Evolutionary conservation across 202 grass and related monocot species (phyloP).

Genomic region (Cymbopogon flexuosus): DNA sequence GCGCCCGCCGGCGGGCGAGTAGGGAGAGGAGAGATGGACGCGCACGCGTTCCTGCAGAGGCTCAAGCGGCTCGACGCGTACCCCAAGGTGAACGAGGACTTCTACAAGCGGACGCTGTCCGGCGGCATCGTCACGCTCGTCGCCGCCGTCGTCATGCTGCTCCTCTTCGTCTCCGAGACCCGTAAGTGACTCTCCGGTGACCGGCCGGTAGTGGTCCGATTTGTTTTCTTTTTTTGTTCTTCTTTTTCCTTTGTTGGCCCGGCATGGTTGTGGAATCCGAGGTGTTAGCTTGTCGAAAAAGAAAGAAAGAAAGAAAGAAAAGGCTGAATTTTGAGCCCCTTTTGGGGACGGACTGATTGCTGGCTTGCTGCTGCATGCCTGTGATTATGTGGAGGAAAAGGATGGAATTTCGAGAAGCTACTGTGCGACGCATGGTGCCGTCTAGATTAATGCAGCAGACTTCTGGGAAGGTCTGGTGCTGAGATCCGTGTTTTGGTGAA

Average conservation of each 20-base stretch:
- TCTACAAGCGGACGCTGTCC: slow-evolving; percentile 83
- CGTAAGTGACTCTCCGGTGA: slow-evolving; percentile 34
- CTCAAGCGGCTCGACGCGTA: slow-evolving; percentile 78
- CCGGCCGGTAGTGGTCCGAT: neutral
- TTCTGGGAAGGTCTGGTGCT: neutral
- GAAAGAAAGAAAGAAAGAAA: neutral
- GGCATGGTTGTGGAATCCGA: neutral
- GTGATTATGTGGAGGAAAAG: neutral
- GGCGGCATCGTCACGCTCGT: slow-evolving; percentile 77
- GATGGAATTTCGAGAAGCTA: neutral
- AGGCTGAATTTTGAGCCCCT: neutral
- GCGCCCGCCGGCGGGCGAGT: neutral
- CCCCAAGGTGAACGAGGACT: slow-evolving; percentile 93
- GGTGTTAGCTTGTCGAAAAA: neutral
- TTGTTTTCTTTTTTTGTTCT: neutral
- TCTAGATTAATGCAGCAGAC: neutral
- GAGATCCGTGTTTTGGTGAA: slow-evolving; percentile 3
- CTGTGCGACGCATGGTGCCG: neutral
- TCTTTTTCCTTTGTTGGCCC: neutral
- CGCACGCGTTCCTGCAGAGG: slow-evolving; percentile 43
- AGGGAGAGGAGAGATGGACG: slow-evolving; percentile 19
- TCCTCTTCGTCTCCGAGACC: slow-evolving; percentile 84
- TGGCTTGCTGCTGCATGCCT: neutral
- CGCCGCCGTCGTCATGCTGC: slow-evolving; percentile 64
- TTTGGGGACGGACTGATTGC: neutral